Conservation (phyloP, 192 early-diverging fungal genomes). For the Backusella parvicylindrica region DNA sequence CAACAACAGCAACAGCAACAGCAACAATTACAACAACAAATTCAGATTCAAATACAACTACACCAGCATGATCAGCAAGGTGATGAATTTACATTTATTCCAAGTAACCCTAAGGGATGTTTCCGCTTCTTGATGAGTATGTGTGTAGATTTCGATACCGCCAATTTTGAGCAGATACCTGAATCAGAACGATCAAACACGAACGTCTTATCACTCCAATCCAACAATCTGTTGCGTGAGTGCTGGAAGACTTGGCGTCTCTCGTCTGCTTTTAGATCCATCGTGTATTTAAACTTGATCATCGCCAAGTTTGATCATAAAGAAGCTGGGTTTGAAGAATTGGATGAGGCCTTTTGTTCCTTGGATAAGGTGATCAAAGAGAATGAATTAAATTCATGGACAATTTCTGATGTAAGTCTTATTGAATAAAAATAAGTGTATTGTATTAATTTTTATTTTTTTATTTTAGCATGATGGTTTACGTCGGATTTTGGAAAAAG, state of each 20-base stretch:
- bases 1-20: too few species aligned
- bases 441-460: not conserved
- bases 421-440: not conserved
- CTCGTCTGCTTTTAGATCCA: conserved; percentile 44
- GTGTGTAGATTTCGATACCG: conserved; percentile 58
- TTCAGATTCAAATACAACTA: too few species aligned
- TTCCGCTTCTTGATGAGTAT: conserved; percentile 58
- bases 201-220: conserved; percentile 46
- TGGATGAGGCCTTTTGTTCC: conserved; percentile 34
- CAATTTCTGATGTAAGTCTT: conserved; percentile 50
- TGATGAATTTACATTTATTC: conserved; percentile 46
- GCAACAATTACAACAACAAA: not conserved
- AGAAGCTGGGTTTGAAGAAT: conserved; percentile 32
- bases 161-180: conserved; percentile 13
- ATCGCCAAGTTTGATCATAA: conserved; percentile 43
- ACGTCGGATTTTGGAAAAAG: conserved; percentile 42
- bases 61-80: not conserved
- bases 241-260: conserved; percentile 67
- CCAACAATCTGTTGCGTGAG: conserved; percentile 56
- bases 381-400: conserved; percentile 46
- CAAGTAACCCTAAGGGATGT: conserved; percentile 51
- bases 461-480: conserved; percentile 41
- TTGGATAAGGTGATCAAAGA: conserved; percentile 46
- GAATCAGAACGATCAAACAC: conserved; percentile 35
- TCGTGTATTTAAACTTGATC: conserved; percentile 46